Conservation (phyloP, 2,329 filamentous ascomycete genomes). For the Pestalotiopsis sp. region DNA sequence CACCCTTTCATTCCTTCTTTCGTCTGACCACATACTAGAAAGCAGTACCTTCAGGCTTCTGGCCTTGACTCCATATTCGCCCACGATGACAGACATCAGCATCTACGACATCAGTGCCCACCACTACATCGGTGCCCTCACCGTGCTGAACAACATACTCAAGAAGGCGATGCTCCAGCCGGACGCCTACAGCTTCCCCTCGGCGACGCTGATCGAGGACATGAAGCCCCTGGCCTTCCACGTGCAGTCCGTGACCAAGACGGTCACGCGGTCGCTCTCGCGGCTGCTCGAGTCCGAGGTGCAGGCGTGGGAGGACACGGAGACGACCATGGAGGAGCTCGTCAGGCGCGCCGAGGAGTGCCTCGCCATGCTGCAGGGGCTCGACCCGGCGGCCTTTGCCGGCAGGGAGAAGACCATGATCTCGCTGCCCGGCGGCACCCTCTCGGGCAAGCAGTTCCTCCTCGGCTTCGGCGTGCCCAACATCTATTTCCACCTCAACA, state of each 20-base stretch:
- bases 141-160: neutral
- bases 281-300: constrained; percentile 3
- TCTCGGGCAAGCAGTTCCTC: neutral
- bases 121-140: neutral
- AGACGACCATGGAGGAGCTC: constrained; percentile 7
- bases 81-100: neutral
- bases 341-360: constrained; percentile 1
- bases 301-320: constrained; percentile 6
- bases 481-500: constrained; percentile 62
- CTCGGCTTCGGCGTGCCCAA: constrained; percentile 54
- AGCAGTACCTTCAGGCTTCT: no score
- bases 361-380: neutral
- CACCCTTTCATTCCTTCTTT: neutral
- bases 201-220: constrained; percentile 1
- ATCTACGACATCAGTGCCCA: neutral
- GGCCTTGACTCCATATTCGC: neutral
- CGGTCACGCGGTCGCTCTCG: neutral
- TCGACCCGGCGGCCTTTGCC: neutral
- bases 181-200: neutral
- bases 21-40: neutral
- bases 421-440: neutral
- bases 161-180: neutral
- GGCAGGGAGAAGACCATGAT: neutral
- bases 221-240: constrained; percentile 6
- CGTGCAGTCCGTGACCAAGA: constrained; percentile 7